A percentile compares a stretch with the other conserved stretches of the same genome.
Evolutionary conservation across 345 rosid genomes (phyloP).

Genomic region (Syzygium grande): DNA sequence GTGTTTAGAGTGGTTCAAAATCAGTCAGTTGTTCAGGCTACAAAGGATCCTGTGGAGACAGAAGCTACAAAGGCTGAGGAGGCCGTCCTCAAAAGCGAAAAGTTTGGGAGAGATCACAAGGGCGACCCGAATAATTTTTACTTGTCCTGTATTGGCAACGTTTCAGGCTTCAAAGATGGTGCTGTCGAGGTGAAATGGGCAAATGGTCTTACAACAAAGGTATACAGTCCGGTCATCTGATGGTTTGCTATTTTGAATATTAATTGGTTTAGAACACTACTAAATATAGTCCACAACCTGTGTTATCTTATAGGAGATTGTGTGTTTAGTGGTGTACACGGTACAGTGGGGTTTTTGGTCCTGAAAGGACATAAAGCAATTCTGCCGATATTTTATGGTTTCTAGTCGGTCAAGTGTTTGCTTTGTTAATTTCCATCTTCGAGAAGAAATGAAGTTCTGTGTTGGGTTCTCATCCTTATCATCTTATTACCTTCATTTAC

Average conservation of each 20-base stretch:
- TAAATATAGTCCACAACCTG: background rate
- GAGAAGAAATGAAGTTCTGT: background rate
- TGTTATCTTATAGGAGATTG: background rate
- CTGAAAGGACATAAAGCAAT: background rate
- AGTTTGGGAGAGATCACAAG: slow-evolving; percentile 5
- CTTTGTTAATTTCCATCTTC: background rate
- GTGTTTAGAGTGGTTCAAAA: slow-evolving; percentile 39
- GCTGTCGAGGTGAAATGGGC: slow-evolving; percentile 80
- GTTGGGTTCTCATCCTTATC: background rate
- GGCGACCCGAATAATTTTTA: slow-evolving; percentile 17
- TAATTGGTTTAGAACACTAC: background rate
- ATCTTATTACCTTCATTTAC: background rate
- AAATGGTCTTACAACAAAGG: slow-evolving; percentile 53
- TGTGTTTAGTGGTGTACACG: background rate
- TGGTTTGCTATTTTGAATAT: background rate
- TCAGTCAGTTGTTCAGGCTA: slow-evolving; percentile 6
- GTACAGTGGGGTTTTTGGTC: background rate
- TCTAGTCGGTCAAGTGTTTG: background rate
- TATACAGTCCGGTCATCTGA: slow-evolving; percentile 1
- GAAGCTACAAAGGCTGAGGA: slow-evolving; percentile 8
- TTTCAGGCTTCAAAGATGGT: slow-evolving; percentile 66
- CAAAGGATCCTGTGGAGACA: slow-evolving; percentile 6
- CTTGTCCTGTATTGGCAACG: slow-evolving; percentile 61
- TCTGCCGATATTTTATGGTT: background rate
- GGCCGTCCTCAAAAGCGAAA: slow-evolving; percentile 7